Conservation (phyloP, 2,329 filamentous ascomycete species). For the Talaromyces sp. region DNA sequence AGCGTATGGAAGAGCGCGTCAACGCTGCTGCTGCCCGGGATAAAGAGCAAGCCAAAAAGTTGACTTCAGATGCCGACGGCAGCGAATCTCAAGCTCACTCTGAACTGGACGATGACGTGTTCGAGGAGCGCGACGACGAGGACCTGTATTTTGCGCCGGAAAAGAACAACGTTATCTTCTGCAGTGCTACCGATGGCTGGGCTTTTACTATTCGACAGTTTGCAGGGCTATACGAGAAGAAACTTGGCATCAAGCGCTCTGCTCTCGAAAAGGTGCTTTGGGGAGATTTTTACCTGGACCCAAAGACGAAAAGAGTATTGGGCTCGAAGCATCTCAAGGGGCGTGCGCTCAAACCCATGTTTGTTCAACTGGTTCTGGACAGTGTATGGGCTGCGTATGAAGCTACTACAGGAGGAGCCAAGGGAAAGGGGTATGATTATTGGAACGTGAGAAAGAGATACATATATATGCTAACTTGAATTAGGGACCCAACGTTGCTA, state of each 20-base stretch:
- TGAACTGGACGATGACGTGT: conserved; percentile 50
- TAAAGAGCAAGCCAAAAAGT: conserved; percentile 38
- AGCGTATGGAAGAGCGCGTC: conserved; percentile 82
- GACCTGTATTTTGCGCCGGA: conserved; percentile 97
- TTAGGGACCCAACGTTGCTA: conserved; percentile 68
- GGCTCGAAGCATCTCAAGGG: conserved; percentile 91
- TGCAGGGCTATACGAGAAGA: conserved; percentile 89
- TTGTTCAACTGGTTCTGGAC: conserved; percentile 92
- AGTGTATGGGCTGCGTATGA: conserved; percentile 95
- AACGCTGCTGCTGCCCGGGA: conserved; percentile 66
- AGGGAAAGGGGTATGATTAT: conserved; percentile 65
- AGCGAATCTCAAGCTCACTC: conserved; percentile 49
- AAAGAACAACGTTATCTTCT: conserved; percentile 98
- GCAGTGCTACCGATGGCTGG: conserved; percentile 98
- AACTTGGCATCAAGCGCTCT: conserved; percentile 86
- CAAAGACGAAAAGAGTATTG: conserved; percentile 92
- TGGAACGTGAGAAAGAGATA: conserved; percentile 12
- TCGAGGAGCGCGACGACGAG: conserved; percentile 89
- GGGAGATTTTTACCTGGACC: conserved; percentile 95
- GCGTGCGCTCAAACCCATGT: conserved; percentile 87
- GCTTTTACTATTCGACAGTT: conserved; percentile 96
- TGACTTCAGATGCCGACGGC: conserved; percentile 33
- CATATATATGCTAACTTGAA: conserved; percentile 25
- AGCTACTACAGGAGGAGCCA: conserved; percentile 77
- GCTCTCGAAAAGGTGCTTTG: conserved; percentile 90